A percentile compares a stretch with the other conserved stretches of the same genome.
These are phyloP conservation scores for Neonectria magnoliae DNA, from an alignment of 2,329 filamentous ascomycete species.

Conservation along the genomic window DNA sequence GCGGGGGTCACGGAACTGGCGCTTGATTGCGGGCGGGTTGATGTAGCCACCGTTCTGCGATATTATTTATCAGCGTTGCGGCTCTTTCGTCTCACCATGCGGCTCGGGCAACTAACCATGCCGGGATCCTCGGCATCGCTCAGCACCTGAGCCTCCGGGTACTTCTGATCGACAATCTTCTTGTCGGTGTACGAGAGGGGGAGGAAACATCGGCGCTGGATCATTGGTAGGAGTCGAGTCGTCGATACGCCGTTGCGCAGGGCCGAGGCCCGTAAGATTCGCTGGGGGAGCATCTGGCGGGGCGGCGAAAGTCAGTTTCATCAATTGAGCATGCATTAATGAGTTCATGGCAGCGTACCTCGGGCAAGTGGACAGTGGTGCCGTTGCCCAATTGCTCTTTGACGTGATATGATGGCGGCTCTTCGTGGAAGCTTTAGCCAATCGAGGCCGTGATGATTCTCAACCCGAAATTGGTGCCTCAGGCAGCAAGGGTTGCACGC, in stretches of 20 bases:
- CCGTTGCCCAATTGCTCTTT: conserved; percentile 51
- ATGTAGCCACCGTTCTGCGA: conserved; percentile 83
- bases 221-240: conserved; percentile 60
- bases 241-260: conserved; percentile 56
- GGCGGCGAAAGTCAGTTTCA: conserved; percentile 23
- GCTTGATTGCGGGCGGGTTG: conserved; percentile 83
- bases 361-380: conserved; percentile 45
- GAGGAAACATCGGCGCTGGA: conserved; percentile 67
- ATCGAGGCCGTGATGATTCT: conserved; percentile 48
- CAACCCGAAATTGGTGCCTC: conserved; percentile 43
- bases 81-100: conserved; percentile 14
- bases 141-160: conserved; percentile 57
- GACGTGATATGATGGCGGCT: conserved; percentile 42
- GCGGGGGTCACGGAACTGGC: conserved; percentile 91
- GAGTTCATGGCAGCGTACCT: conserved; percentile 37
- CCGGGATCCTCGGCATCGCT: conserved; percentile 72
- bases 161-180: conserved; percentile 62
- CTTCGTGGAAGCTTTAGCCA: conserved; percentile 44
- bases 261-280: conserved; percentile 63
- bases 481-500: conserved; percentile 43
- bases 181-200: conserved; percentile 60
- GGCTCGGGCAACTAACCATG: conserved; percentile 62
- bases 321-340: conserved; percentile 19
- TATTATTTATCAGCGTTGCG: conserved; percentile 40
- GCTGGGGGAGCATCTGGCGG: conserved; percentile 68